Conservation (phyloP, 208 protist genomes). For the Trypanosoma cruzi region DNA sequence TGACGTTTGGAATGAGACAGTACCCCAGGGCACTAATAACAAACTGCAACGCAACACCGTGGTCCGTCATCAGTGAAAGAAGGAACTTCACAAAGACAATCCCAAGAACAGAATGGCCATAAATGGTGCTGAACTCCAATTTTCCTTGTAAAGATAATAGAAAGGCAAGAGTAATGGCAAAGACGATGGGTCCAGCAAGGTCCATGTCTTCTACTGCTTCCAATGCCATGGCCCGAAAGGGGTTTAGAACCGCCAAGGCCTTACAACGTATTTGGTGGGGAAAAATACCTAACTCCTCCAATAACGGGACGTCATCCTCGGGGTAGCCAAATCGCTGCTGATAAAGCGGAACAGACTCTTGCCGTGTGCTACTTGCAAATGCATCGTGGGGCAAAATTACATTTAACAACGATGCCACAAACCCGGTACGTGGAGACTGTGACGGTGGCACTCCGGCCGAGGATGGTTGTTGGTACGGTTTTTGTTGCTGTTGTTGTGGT, state of each 20-base stretch:
- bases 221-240: conserved; percentile 39
- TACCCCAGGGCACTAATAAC: conserved; percentile 82
- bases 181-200: conserved; percentile 72
- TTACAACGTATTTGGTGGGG: conserved; percentile 59
- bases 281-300: conserved; percentile 81
- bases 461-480: conserved; percentile 16
- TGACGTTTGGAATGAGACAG: conserved; percentile 71
- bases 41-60: conserved; percentile 60
- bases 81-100: conserved; percentile 71
- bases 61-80: conserved; percentile 70
- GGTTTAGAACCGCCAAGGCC: conserved; percentile 70
- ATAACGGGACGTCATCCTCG: conserved; percentile 79
- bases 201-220: conserved; percentile 60
- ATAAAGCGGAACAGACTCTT: conserved; percentile 40
- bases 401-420: conserved; percentile 26
- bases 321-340: conserved; percentile 82
- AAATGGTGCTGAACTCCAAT: conserved; percentile 86
- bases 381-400: conserved; percentile 16
- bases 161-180: conserved; percentile 69
- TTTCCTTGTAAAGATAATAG: conserved; percentile 75
- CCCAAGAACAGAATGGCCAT: conserved; percentile 74
- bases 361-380: background rate
- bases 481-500: conserved; percentile 7
- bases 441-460: background rate
- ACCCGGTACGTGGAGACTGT: conserved; percentile 1